These are phyloP conservation scores for Olyra latifolia DNA, from an alignment of 176 grass and related monocot genomes.

Conservation along the genomic window DNA sequence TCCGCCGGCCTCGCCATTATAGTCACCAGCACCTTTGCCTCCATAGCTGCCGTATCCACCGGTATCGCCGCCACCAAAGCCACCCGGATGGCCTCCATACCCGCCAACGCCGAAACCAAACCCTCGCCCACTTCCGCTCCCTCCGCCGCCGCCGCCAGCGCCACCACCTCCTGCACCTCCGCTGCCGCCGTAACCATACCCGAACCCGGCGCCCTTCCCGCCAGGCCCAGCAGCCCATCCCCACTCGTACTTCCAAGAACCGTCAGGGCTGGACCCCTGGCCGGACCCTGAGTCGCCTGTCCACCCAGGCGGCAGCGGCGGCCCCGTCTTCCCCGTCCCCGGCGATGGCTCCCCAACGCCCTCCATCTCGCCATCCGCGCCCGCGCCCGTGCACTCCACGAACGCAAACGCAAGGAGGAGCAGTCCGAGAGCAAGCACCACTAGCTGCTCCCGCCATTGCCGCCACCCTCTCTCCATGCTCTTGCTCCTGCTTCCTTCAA, in stretches of 20 bases:
- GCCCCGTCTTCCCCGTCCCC: background rate
- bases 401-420: conserved; percentile 17
- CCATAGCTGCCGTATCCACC: background rate
- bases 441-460: background rate
- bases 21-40: background rate
- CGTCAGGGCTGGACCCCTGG: conserved; percentile 59
- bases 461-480: background rate
- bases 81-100: conserved; percentile 30
- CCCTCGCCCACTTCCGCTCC: background rate
- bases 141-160: background rate
- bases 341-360: background rate
- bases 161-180: conserved; percentile 34
- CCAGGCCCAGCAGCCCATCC: conserved; percentile 65
- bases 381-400: conserved; percentile 1
- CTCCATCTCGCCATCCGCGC: conserved; percentile 21
- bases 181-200: conserved; percentile 52
- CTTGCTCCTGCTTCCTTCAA: background rate
- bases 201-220: conserved; percentile 60
- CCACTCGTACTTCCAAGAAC: conserved; percentile 65
- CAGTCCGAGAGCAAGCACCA: conserved; percentile 6
- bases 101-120: conserved; percentile 26
- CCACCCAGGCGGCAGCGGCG: conserved; percentile 44
- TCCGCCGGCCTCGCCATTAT: background rate
- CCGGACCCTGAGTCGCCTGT: conserved; percentile 63
- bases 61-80: background rate